Conservation (phyloP, 2,329 filamentous ascomycete genomes). For the Botrytis paeoniae region DNA sequence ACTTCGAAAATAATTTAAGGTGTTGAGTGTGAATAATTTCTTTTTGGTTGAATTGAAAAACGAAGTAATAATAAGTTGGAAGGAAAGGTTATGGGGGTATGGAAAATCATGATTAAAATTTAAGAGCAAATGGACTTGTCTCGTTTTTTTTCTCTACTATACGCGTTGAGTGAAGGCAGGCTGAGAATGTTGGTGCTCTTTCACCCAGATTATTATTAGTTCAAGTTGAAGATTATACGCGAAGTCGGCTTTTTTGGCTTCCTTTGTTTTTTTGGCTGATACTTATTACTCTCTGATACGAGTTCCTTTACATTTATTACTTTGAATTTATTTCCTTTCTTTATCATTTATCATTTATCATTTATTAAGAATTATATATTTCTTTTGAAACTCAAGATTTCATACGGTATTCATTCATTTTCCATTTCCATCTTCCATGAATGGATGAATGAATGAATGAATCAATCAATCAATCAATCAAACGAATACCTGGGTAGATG, state of each 20-base stretch:
- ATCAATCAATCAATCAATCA: background rate
- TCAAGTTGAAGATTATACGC: background rate
- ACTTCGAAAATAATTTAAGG: slow-evolving; percentile 2
- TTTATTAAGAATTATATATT: background rate
- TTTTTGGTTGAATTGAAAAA: slow-evolving; percentile 1
- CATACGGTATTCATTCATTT: background rate
- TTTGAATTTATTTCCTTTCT: background rate
- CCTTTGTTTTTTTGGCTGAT: background rate
- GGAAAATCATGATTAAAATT: slow-evolving; percentile 14
- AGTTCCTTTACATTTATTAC: background rate
- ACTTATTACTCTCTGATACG: too few relatives aligned
- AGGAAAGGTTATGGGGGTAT: slow-evolving; percentile 12
- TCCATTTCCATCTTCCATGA: background rate
- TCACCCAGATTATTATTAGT: slow-evolving; percentile 6
- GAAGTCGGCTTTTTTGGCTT: background rate
- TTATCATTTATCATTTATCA: background rate
- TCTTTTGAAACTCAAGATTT: background rate
- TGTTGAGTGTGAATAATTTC: slow-evolving; percentile 3
- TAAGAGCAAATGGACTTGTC: background rate
- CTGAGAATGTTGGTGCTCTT: slow-evolving; percentile 17
- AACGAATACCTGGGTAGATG: background rate
- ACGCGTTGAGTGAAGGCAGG: slow-evolving; percentile 15
- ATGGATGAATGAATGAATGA: too few relatives aligned
- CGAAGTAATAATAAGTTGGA: slow-evolving; percentile 4
- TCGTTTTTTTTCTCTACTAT: slow-evolving; percentile 1